phyloP scores from a whole-genome alignment of 2,329 filamentous ascomycete genomes.

The Drechmeria coniospora region DNA sequence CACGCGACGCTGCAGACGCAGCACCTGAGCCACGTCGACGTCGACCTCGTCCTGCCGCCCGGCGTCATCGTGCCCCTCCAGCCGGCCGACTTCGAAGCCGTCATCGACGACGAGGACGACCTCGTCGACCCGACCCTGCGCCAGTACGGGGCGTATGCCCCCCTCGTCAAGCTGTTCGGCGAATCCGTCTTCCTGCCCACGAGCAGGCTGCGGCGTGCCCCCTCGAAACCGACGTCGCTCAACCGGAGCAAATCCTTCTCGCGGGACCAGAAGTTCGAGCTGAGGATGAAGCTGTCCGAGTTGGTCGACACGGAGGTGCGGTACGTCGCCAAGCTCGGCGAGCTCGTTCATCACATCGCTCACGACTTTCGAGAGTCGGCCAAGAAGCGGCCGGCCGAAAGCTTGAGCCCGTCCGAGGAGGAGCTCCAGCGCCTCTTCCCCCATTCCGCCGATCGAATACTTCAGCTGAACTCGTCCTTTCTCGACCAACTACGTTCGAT shows the following conservation, averaged over 20 bases:
- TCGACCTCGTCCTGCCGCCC: conserved; percentile 73
- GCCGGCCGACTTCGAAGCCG: conserved; percentile 41
- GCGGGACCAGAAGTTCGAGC: conserved; percentile 65
- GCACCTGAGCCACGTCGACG: conserved; percentile 67
- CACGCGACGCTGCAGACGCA: conserved; percentile 66
- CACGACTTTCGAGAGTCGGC: conserved; percentile 63
- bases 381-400: conserved; percentile 38
- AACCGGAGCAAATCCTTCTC: conserved; percentile 66
- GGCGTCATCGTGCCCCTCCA: conserved; percentile 56
- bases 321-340: conserved; percentile 78
- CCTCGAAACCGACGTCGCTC: conserved; percentile 69
- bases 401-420: conserved; percentile 55
- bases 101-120: conserved; percentile 48
- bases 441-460: conserved; percentile 60
- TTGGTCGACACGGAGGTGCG: conserved; percentile 85
- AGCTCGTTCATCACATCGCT: conserved; percentile 68
- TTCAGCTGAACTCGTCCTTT: conserved; percentile 70
- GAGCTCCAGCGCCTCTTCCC: conserved; percentile 71
- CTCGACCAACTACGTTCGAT: conserved; percentile 59
- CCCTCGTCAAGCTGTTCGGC: conserved; percentile 65
- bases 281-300: conserved; percentile 80
- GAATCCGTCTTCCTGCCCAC: conserved; percentile 79
- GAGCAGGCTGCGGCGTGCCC: conserved; percentile 66
- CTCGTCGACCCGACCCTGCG: conserved; percentile 46
- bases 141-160: conserved; percentile 64